Base-by-base conservation (phyloP, 2,329 filamentous ascomycete species). In the Fusarium austroafricanum region DNA sequence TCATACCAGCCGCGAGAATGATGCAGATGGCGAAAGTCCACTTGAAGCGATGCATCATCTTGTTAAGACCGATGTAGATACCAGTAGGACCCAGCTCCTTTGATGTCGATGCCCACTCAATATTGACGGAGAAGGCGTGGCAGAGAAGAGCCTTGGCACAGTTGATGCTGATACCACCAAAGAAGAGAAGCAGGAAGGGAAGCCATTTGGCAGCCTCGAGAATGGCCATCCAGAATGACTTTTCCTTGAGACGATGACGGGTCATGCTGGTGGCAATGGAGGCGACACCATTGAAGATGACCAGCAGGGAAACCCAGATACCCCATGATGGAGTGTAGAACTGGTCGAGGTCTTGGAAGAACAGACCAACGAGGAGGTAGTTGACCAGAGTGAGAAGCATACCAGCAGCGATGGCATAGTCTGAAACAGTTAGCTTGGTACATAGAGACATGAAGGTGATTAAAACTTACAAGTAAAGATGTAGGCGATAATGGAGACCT, bases 311-410 rank as follows among this genome's bases (percentile, higher is more conserved):
- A 68, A 90, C 83, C 78, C 85, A 90, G 65, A 89, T 86, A 66
- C 84, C 86, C 81, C 87, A 91, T 0, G 85, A 88, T 61, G 90
- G 87, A 75, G 89, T 82, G 75, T 91, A 92, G 79, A 89, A 90
- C 66, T 90, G 87, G 73, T 90, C 89, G 18, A 90, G 81, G 37
- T 87, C 81, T 14, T 88, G 88, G 71, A 89, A 89, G 79, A 86
- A 91, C 83, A 89, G 90, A n/a, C 91, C 91, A 42, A 91, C 83
- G n/a, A 91, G 78, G 75, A 92, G 84, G 76, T 92, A 93, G 78
- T 93, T 93, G 58, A 86, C 78, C 1, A 90, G 73, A 0, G 90
- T 91, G 40, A 92, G 81, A 8, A 89, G 79, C 83, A 90, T 88
- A 6, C 89, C 87, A 1, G 87, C 85, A 6, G 85, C 90, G 58